Evolutionary conservation across 2,329 filamentous ascomycete genomes (phyloP), one percentile per base, ranked within the genome.

Genomic region (Fusarium liriodendri): DNA sequence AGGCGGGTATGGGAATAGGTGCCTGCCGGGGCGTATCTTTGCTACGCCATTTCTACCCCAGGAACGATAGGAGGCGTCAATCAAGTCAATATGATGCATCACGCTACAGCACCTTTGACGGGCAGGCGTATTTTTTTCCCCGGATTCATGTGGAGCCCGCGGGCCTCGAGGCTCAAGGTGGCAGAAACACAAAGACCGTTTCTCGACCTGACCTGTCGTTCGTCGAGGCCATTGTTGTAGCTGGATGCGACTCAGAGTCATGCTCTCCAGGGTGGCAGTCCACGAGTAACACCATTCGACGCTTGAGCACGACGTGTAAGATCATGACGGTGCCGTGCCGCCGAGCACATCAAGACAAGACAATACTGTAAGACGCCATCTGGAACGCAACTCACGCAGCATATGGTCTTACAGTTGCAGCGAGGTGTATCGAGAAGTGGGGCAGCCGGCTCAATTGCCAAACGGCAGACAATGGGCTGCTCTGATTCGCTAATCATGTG

Each of bases 21-120:
- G 64, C 57, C 47, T 69, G 69, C 60, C 62, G 63, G 62, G 68
- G 70, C 70, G 62, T 70, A 73, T 73, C 55, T 67, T 60, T 47
- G 57, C 57, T 69, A 13, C 29, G 55, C 64, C 47, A 35, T 40
- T 66, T 59, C 66, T 68, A 54, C 70, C 52, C 32, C 59, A 71
- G 61, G 55, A 58, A 69, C 60, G 27, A 45, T 60, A 55, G 62
- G 67, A 38, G 42, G 37, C 58, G 22, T 37, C 61, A 20, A 50
- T 59, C 61, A 55, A 38, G 40, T 64, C 33, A 54, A 62, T 38
- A 29, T 62, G 64, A 59, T 71, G 65, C 62, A 74, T 72, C 62
- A 64, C 62, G 38, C 58, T 67, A 62, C 69, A 63, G 64, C 64
- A 65, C 47, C 52, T 58, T 61, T 66, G 52, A 64, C 60, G 55